Evolutionary conservation across 768 basidiomycete genomes (phyloP).

Genomic region (Epithele typhae): DNA sequence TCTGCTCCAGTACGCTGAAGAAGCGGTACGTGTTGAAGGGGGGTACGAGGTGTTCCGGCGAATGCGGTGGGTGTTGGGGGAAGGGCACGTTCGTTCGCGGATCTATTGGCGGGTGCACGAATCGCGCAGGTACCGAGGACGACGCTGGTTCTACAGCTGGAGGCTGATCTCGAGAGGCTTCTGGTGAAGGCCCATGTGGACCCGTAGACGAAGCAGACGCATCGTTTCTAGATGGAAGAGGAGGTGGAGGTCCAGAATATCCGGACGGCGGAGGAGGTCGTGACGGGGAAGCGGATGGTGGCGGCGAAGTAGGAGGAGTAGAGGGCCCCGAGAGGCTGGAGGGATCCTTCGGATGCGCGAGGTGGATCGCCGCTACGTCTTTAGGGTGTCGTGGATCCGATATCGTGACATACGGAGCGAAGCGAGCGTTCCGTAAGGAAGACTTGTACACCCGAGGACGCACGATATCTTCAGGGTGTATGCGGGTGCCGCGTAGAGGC

Average conservation of each 20-base stretch:
- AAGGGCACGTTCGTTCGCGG: slow-evolving; percentile 16
- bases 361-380: background rate
- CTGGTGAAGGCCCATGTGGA: too few species aligned
- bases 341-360: slow-evolving; percentile 1
- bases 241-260: too few species aligned
- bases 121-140: slow-evolving; percentile 10
- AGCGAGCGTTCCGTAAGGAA: background rate
- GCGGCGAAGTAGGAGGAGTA: too few species aligned
- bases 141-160: slow-evolving; percentile 3
- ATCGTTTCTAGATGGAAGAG: too few species aligned
- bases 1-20: slow-evolving; percentile 64
- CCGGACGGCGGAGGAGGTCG: too few species aligned
- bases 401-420: slow-evolving; percentile 10
- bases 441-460: slow-evolving; percentile 2
- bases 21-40: slow-evolving; percentile 85
- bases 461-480: background rate
- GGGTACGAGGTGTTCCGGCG: slow-evolving; percentile 50
- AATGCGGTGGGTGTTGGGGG: slow-evolving; percentile 6
- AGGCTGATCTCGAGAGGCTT: background rate
- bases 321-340: slow-evolving; percentile 4
- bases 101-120: slow-evolving; percentile 10
- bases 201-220: too few species aligned
- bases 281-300: too few species aligned
- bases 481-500: slow-evolving; percentile 2
- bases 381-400: slow-evolving; percentile 4